phyloP scores from a whole-genome alignment of 495 filamentous ascomycete genomes.

The Trichoderma erinaceum region DNA sequence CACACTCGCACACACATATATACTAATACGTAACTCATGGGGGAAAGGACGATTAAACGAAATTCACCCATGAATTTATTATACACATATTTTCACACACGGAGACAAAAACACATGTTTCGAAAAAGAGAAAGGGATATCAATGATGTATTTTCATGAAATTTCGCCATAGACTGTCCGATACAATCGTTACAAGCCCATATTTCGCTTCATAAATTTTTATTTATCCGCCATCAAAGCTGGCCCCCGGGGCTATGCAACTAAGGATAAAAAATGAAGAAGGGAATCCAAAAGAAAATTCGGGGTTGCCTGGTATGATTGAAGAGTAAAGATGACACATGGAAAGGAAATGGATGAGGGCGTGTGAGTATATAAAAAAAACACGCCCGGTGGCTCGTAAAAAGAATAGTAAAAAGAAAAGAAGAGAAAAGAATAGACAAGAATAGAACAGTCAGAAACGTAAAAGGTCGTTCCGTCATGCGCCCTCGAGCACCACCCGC shows the following conservation, averaged over 20 bases:
- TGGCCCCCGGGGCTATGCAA: slow-evolving; percentile 2
- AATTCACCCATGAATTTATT: background rate
- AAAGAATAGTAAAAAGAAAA: slow-evolving; percentile 1
- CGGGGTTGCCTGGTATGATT: background rate
- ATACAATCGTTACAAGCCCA: background rate
- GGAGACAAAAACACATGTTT: background rate
- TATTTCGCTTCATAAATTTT: background rate
- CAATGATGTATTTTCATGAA: background rate
- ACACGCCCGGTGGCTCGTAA: slow-evolving; percentile 1
- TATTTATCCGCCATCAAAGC: background rate
- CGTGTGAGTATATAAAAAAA: background rate
- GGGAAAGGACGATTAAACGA: background rate
- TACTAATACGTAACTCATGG: background rate
- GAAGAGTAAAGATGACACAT: slow-evolving; percentile 1
- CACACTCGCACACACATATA: slow-evolving; percentile 6
- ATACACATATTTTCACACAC: background rate
- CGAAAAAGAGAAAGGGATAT: background rate
- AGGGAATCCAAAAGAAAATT: background rate
- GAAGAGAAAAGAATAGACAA: slow-evolving; percentile 10
- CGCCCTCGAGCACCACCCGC: slow-evolving; percentile 39
- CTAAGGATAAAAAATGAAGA: background rate
- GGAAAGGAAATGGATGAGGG: background rate
- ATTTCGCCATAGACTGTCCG: background rate
- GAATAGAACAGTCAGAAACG: slow-evolving; percentile 9
- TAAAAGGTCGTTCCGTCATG: slow-evolving; percentile 17